Conservation (phyloP, 441 rosid genomes). For the Populus trichocarpa region DNA sequence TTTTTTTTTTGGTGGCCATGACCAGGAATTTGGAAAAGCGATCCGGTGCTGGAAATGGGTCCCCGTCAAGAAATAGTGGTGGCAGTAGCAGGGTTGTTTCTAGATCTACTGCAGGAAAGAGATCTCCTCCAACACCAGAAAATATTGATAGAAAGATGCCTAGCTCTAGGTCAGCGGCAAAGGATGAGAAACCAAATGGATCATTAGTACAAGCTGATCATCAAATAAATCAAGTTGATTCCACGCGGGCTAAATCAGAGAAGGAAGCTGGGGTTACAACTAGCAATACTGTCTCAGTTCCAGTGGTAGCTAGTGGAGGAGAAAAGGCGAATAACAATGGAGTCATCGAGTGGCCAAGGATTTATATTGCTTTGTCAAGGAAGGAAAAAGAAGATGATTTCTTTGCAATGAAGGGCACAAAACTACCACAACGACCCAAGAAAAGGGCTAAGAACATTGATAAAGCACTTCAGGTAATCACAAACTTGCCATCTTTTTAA, state of each 20-base stretch:
- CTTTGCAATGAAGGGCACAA: constrained; percentile 66
- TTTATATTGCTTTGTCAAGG: constrained; percentile 54
- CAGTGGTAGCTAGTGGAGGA: constrained; percentile 10
- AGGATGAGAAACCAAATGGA: constrained; percentile 47
- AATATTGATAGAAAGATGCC: constrained; percentile 41
- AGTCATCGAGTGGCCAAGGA: constrained; percentile 47
- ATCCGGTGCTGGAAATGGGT: constrained; percentile 29
- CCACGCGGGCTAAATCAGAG: constrained; percentile 19
- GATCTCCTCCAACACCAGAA: constrained; percentile 54
- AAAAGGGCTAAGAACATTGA: constrained; percentile 64
- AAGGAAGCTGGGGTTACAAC: constrained; percentile 10
- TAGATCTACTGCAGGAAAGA: constrained; percentile 43
- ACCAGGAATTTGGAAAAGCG: constrained; percentile 42
- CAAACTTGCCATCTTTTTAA: neutral
- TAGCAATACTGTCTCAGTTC: neutral
- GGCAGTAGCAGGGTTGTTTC: constrained; percentile 32
- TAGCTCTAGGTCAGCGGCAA: constrained; percentile 21
- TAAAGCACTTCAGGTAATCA: constrained; percentile 53
- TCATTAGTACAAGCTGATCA: constrained; percentile 25
- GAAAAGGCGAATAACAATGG: constrained; percentile 32
- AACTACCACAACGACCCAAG: constrained; percentile 65
- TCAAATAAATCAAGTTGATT: constrained; percentile 13
- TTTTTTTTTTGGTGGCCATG: constrained; percentile 17
- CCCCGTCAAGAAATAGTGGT: constrained; percentile 26
- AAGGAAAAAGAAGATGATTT: constrained; percentile 78